Percentiles rank a stretch among this genome's conserved stretches.
Conservation (phyloP, 345 rosid species). For the Carallia pectinifolia region DNA sequence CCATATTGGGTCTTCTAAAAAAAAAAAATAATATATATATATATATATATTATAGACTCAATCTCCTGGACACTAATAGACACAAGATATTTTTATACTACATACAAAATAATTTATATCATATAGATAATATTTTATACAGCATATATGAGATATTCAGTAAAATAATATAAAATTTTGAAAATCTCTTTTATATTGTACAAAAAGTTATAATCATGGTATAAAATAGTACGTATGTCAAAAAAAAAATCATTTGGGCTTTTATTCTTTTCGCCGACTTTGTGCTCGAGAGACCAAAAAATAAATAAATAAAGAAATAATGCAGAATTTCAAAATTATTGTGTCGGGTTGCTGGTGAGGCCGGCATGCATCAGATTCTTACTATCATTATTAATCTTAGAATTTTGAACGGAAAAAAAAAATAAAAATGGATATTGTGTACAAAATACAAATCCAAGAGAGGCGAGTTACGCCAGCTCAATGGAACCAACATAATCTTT, state of each 20-base stretch:
- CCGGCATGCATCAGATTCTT: slow-evolving; percentile 14
- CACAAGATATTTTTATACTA: too few species aligned
- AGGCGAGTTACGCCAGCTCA: slow-evolving; percentile 9
- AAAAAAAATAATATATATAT: too few species aligned
- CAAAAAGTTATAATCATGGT: too few species aligned
- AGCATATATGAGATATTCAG: too few species aligned
- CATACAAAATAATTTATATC: too few species aligned
- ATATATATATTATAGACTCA: too few species aligned
- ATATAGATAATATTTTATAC: too few species aligned
- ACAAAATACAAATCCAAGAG: neutral
- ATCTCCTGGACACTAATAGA: too few species aligned
- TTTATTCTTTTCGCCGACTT: neutral
- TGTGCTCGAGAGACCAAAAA: neutral
- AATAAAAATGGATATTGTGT: neutral
- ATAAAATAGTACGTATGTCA: too few species aligned
- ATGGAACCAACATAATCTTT: slow-evolving; percentile 8
- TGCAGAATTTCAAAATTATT: neutral
- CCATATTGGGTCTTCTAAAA: neutral
- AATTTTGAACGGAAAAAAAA: neutral
- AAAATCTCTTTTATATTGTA: too few species aligned
- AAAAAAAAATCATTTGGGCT: too few species aligned
- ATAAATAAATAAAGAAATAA: neutral
- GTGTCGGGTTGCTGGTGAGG: neutral
- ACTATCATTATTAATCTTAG: neutral
- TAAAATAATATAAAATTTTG: too few species aligned